A percentile compares a stretch with the other conserved stretches of the same genome.
Conservation (phyloP, 306 rosid genomes). For the Castanea crenata region DNA sequence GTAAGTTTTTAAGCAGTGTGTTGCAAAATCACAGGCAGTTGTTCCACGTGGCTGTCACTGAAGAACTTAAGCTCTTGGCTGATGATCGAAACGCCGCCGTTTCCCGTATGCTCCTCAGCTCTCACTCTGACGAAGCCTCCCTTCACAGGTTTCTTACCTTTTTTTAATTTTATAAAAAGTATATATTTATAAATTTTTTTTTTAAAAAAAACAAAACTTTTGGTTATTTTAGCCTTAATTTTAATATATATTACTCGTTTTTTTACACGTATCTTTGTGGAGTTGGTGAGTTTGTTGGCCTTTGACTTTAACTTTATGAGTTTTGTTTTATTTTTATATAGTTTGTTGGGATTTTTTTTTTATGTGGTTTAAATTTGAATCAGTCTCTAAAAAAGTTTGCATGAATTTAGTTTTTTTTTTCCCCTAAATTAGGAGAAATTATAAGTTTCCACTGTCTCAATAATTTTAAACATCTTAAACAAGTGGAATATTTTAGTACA, state of each 20-base stretch:
- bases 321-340: no score
- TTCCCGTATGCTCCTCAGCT: conserved; percentile 47
- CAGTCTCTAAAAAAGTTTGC: no score
- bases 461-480: no score
- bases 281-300: neutral
- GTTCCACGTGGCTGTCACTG: conserved; percentile 68
- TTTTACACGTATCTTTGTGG: neutral
- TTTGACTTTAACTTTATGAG: neutral
- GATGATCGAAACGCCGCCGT: conserved; percentile 64
- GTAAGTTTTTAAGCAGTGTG: conserved; percentile 59
- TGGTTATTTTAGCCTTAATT: neutral
- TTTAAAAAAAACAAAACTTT: no score
- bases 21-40: conserved; percentile 80
- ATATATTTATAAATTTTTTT: no score
- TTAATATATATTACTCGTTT: neutral
- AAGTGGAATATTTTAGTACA: no score
- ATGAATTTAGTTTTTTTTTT: no score
- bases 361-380: no score
- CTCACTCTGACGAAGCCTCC: conserved; percentile 55
- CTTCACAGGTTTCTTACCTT: conserved; percentile 67
- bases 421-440: no score
- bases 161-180: neutral
- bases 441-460: no score
- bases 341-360: neutral
- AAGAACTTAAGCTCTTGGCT: conserved; percentile 65